Percentiles rank a stretch among this genome's conserved stretches.
These are phyloP conservation scores for Sporisorium graminicola DNA, from an alignment of 1,284 basidiomycete genomes.

Conservation along the genomic window DNA sequence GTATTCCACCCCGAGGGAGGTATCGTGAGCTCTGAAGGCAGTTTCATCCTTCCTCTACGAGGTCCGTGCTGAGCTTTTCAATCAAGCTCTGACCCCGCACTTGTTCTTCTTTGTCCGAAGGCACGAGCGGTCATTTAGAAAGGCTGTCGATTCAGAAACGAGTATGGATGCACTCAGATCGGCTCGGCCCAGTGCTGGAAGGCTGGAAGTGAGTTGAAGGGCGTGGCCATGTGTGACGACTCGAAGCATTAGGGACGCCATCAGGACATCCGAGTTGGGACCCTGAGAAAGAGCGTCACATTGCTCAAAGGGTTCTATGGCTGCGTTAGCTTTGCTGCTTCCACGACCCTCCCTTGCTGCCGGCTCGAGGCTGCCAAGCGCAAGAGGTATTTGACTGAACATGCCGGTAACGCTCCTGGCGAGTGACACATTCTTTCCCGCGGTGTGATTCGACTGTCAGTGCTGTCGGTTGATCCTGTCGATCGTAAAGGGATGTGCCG, in stretches of 20 bases:
- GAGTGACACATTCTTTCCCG: not conserved
- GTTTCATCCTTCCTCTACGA: not conserved
- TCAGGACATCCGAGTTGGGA: conserved; percentile 3
- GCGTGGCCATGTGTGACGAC: not conserved
- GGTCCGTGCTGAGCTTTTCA: not conserved
- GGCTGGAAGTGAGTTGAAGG: not conserved
- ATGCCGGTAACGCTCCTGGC: not conserved
- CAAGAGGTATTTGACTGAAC: not conserved
- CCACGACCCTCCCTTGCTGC: not conserved
- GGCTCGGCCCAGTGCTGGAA: not conserved
- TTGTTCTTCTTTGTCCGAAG: not conserved
- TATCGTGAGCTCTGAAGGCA: not conserved
- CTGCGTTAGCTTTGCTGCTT: not conserved
- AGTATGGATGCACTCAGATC: not conserved
- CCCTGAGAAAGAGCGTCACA: conserved; percentile 2
- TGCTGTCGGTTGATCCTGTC: not conserved
- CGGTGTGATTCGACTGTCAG: not conserved
- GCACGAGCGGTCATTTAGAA: not conserved
- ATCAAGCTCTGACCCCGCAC: not conserved
- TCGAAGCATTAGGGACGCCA: not conserved
- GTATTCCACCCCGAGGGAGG: not conserved
- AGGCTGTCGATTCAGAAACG: not conserved
- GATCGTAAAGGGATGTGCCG: conserved; percentile 1
- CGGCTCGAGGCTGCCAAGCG: not conserved
- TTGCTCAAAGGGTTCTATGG: not conserved